Evolutionary conservation across 108 stramenopile genomes (phyloP), one percentile per base, ranked within the genome.

Genomic region (Fragilariopsis cylindrus): DNA sequence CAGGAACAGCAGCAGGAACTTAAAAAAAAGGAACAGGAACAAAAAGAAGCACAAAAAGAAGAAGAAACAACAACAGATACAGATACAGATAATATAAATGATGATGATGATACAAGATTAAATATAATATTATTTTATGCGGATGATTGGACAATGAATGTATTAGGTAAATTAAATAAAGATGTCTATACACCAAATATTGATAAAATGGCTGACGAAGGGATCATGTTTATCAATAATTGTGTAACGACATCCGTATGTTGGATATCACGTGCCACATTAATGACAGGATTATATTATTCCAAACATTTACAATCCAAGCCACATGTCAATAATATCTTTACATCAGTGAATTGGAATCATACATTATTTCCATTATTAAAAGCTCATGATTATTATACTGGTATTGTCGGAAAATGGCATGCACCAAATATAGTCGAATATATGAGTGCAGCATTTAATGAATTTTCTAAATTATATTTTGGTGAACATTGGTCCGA

Each of bases 241-340:
- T 89, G 88, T 70, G 93, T 94, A 44, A 94, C 93, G 53, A 94
- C 93, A 9, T 80, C 82, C 54, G 81, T 94, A 9, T 94, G 93
- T 58, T 91, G 89, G 93, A 84, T 90, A 4, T 84, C 82, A 13
- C 62, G 93, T 6, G 90, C 87, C 54, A 92, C 93, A 5, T 72
- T 94, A 8, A 78, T 77, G 67, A 92, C 89, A 2, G 93, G 93
- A 16, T 73, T 79, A 48, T 92, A 92, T 69, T 58, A 84, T 7
- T 74, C 82, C 40, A 74, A 88, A 15, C 93, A 94, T 79, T 63
- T 43, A n/a, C 57, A 55, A 18, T 11, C 56, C 8, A 30, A 56
- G 70, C 60, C 48, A 7, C 3, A 5, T n/a, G 18, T 48, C 48
- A 19, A 48, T 8, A 69, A 63, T 49, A 69, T 85, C 0, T 84